Evolutionary conservation across 2,329 filamentous ascomycete genomes (phyloP).

Genomic region (Verticillium albo-atrum): DNA sequence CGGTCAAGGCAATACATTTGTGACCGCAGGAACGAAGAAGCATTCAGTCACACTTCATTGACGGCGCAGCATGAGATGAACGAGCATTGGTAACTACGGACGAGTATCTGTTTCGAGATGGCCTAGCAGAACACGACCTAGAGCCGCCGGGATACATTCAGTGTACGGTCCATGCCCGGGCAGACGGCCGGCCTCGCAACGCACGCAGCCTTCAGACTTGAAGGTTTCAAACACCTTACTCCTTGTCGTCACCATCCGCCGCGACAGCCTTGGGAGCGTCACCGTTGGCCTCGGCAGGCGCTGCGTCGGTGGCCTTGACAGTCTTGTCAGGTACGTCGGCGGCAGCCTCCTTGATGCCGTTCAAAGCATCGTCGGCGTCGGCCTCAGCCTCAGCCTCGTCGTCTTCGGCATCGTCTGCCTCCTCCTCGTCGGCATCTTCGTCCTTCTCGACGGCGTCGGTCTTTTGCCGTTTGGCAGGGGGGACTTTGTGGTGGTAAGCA

Average conservation of each 20-base stretch:
- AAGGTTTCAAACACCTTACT: not conserved
- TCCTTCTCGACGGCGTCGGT: slow-evolving; percentile 31
- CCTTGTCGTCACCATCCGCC: slow-evolving; percentile 13
- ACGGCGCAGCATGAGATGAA: not conserved
- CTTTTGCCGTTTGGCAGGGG: slow-evolving; percentile 50
- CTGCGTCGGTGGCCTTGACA: slow-evolving; percentile 18
- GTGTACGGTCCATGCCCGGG: not conserved
- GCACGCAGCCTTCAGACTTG: not conserved
- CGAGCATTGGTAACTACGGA: not conserved
- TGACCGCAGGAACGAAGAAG: too few relatives aligned
- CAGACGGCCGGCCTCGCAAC: not conserved
- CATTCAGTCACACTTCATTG: too few relatives aligned
- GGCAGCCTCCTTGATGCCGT: slow-evolving; percentile 16
- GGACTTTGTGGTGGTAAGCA: slow-evolving; percentile 26
- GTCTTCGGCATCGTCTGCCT: slow-evolving; percentile 15
- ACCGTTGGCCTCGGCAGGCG: slow-evolving; percentile 17
- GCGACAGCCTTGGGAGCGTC: slow-evolving; percentile 14
- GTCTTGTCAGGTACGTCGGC: slow-evolving; percentile 12
- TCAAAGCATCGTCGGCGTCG: slow-evolving; percentile 16
- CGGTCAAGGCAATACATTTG: too few relatives aligned
- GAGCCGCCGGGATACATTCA: not conserved
- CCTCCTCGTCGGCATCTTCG: slow-evolving; percentile 18
- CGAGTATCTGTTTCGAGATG: not conserved
- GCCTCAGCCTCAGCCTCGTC: slow-evolving; percentile 18
- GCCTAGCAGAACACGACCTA: not conserved